These are phyloP conservation scores for Coemansia sp. DNA, from an alignment of 192 early-diverging fungal species.

Conservation along the genomic window DNA sequence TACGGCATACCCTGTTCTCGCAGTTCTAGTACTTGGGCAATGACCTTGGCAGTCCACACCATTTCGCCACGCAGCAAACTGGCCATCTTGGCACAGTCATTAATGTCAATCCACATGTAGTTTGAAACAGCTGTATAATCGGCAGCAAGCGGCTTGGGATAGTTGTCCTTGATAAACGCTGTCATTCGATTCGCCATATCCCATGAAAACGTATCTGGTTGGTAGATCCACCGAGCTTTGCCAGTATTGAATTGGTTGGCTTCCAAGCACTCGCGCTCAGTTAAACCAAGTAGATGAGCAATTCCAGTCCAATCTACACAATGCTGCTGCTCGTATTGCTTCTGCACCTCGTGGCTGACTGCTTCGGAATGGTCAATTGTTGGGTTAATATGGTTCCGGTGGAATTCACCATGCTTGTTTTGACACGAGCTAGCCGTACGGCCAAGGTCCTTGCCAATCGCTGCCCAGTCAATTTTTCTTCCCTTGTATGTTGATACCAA, in stretches of 20 bases:
- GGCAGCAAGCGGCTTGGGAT: too few relatives aligned
- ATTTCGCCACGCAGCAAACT: conserved; percentile 7
- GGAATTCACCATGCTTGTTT: too few relatives aligned
- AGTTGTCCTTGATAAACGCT: too few relatives aligned
- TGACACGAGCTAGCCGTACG: not conserved
- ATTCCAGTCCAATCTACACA: conserved; percentile 10
- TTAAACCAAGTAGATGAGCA: not conserved
- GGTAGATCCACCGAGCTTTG: conserved; percentile 7
- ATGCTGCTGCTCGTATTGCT: too few relatives aligned
- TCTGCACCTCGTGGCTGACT: not conserved
- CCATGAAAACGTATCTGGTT: too few relatives aligned
- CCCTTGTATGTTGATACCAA: too few relatives aligned
- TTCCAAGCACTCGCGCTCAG: conserved; percentile 12
- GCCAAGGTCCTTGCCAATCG: not conserved
- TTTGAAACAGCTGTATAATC: conserved; percentile 12
- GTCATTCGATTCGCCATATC: too few relatives aligned
- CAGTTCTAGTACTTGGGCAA: not conserved
- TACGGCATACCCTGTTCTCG: conserved; percentile 9
- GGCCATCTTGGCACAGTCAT: conserved; percentile 13
- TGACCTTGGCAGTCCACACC: conserved; percentile 8
- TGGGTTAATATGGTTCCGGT: too few relatives aligned
- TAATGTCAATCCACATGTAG: conserved; percentile 19
- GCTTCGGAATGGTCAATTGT: not conserved
- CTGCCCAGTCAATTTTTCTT: too few relatives aligned
- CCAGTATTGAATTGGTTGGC: not conserved